Conservation (phyloP, 805 yeast genomes). For the Kazachstania kunashirensis region DNA sequence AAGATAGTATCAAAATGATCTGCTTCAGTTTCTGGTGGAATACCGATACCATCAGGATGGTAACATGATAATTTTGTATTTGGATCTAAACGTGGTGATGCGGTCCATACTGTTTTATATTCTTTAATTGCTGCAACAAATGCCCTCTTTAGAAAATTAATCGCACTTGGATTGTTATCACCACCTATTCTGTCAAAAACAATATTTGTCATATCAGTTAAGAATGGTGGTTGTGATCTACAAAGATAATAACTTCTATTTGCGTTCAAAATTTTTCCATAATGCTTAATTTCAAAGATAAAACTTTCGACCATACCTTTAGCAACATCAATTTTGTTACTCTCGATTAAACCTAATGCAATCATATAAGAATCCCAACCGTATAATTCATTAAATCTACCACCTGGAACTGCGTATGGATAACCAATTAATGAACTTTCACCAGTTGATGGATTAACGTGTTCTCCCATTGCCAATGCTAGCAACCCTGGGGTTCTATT, state of each 20-base stretch:
- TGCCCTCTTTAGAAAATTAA: conserved; percentile 56
- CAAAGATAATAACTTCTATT: conserved; percentile 84
- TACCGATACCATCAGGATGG: conserved; percentile 84
- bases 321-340: conserved; percentile 59
- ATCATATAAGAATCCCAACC: conserved; percentile 99
- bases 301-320: conserved; percentile 88
- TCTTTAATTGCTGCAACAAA: conserved; percentile 76
- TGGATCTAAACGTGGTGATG: conserved; percentile 61
- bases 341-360: conserved; percentile 67
- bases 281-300: conserved; percentile 78
- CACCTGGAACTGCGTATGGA: conserved; percentile 95
- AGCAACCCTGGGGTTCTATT: conserved; percentile 79
- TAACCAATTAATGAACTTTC: conserved; percentile 47
- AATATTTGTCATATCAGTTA: conserved; percentile 81
- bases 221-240: conserved; percentile 93
- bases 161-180: conserved; percentile 38
- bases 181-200: conserved; percentile 53
- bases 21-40: conserved; percentile 93
- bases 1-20: conserved; percentile 74
- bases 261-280: conserved; percentile 90
- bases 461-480: conserved; percentile 61
- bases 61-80: conserved; percentile 77
- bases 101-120: conserved; percentile 71
- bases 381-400: conserved; percentile 89
- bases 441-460: conserved; percentile 41